Percentiles rank a stretch among this genome's conserved stretches.
Evolutionary conservation across 345 rosid genomes (phyloP).

Genomic region (Moricandia moricandioides): DNA sequence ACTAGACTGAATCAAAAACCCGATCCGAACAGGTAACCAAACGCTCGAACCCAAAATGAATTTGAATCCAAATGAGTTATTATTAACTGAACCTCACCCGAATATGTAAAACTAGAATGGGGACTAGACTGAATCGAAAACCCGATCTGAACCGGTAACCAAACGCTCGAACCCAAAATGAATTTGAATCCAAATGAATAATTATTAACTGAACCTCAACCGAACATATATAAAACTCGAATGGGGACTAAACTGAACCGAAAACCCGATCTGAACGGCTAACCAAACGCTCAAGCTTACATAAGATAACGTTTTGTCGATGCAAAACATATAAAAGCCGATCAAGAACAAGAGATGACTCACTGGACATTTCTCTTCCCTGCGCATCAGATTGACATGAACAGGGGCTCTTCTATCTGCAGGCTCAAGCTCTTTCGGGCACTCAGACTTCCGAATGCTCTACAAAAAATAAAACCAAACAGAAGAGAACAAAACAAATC

Average conservation of each 20-base stretch:
- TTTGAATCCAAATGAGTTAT: background rate
- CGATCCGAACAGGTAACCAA: background rate
- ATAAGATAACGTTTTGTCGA: background rate
- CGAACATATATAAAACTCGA: background rate
- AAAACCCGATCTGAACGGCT: background rate
- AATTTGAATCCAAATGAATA: background rate
- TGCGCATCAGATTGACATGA: constrained; percentile 83
- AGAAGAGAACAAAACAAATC: background rate
- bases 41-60: background rate
- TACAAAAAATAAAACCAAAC: constrained; percentile 22
- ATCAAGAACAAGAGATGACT: constrained; percentile 32
- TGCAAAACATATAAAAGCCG: background rate
- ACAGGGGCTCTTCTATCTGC: constrained; percentile 77
- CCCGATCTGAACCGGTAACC: background rate
- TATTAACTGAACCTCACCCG: background rate
- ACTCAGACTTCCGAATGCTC: constrained; percentile 97
- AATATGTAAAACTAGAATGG: background rate
- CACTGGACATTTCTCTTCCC: constrained; percentile 78
- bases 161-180: background rate
- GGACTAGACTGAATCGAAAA: background rate
- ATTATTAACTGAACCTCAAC: background rate
- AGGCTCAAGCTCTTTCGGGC: constrained; percentile 98
- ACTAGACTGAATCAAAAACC: background rate
- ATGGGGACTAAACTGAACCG: background rate
- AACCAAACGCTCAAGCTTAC: background rate